Base-by-base conservation (phyloP, 176 grass and related monocot species). In the Panicum miliaceum region DNA sequence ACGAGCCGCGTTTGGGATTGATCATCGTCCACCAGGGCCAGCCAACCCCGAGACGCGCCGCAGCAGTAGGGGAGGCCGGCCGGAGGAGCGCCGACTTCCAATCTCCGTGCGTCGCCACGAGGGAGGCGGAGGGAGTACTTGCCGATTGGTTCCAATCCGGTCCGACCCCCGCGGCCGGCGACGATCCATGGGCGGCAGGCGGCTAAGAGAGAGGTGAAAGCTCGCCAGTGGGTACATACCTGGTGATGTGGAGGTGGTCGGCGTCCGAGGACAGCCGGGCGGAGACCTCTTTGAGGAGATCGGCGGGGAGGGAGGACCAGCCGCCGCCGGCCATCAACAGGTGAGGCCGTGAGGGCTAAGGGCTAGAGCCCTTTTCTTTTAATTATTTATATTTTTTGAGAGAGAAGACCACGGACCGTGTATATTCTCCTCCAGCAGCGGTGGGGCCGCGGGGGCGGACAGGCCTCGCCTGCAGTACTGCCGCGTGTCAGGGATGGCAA, bases 201-300 rank as follows among this genome's bases (percentile, higher is more conserved):
- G 6, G 19, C 26, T 2, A 29, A 34, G 7, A 1, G 20, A 50
- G 12, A 19, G 7, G 72, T 76, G 71, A 5, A 67, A 0, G 72
- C 12, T 54, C 72, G 35, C 72, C 61, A 84, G 72, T 84, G 47
- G n/a, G 61, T 0, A 11, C 82, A 77, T 16, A 77, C 82, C 48
- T 84, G 61, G 62, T 77, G 82, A 42, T 4, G 82, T 54, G 18
- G 35, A 66, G 36, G 34, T 32, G 61, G 23, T 84, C 71, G 10
- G 60, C 60, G 46, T 76, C 71, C 23, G 82, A 67, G 72, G 46
- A 42, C 46, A 84, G 34, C 15, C 71, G 16, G 7, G 0, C 5
- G 54, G 54, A 58, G 54, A 58, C 3, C 2, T 58, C 54, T 9
- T 8, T 0, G 54, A 58, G 54, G 54, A 58, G 54, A n/a, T 58